phyloP scores from a whole-genome alignment of 352 stramenopile genomes.

The Phytophthora vignae region DNA sequence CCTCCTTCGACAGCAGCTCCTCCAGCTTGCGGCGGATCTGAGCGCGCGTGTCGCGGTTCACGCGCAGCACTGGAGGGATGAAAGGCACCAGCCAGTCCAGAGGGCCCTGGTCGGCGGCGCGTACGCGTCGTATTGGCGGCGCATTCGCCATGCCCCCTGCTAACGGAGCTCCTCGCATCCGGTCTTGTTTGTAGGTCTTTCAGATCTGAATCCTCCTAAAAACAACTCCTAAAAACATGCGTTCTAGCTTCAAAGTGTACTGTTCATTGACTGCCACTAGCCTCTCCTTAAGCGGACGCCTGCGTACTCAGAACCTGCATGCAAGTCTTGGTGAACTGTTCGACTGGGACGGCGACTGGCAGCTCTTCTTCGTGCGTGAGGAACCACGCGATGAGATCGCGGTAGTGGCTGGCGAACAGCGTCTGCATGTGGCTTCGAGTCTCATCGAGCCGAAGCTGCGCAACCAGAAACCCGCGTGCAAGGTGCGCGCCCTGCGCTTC shows the following conservation, averaged over 20 bases:
- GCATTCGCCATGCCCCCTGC: slow-evolving; percentile 8
- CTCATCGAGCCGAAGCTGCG: slow-evolving; percentile 57
- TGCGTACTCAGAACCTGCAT: slow-evolving; percentile 52
- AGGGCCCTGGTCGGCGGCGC: slow-evolving; percentile 41
- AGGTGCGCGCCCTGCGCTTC: slow-evolving; percentile 40
- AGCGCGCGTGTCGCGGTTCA: slow-evolving; percentile 79
- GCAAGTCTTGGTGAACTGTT: slow-evolving; percentile 46
- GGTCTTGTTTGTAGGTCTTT: not conserved
- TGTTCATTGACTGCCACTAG: not conserved
- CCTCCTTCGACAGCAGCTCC: slow-evolving; percentile 47
- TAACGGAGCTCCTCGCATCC: slow-evolving; percentile 14
- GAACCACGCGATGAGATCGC: slow-evolving; percentile 66
- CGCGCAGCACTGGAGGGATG: slow-evolving; percentile 78
- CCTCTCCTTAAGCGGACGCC: slow-evolving; percentile 24
- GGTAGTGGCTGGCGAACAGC: slow-evolving; percentile 66
- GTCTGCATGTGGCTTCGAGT: slow-evolving; percentile 51
- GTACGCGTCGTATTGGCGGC: slow-evolving; percentile 15
- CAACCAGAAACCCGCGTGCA: slow-evolving; percentile 51
- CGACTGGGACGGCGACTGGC: slow-evolving; percentile 29
- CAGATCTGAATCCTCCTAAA: not conserved
- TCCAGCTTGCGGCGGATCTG: slow-evolving; percentile 45
- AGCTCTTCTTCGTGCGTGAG: slow-evolving; percentile 47
- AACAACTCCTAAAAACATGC: not conserved
- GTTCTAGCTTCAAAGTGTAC: no score
- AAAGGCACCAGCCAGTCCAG: slow-evolving; percentile 86